phyloP scores from a whole-genome alignment of 2,329 filamentous ascomycete species.

The Arthrobotrys pseudoclavata region DNA sequence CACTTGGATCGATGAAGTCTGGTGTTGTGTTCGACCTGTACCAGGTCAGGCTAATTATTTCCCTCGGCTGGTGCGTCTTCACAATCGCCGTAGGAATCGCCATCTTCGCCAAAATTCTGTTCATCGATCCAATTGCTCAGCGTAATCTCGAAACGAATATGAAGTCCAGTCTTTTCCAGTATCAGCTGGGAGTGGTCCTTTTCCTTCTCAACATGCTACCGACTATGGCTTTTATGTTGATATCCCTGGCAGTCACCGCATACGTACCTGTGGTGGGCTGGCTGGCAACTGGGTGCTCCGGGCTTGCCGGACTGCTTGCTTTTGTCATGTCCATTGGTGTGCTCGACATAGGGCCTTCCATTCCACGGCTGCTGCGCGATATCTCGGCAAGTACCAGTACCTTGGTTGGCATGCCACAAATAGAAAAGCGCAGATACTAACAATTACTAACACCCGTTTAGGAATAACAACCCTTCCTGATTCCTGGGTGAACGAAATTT shows the following conservation, averaged over 20 bases:
- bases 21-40: slow-evolving; percentile 55
- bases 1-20: slow-evolving; percentile 16
- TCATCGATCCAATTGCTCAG: slow-evolving; percentile 56
- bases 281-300: slow-evolving; percentile 48
- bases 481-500: no score
- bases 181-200: slow-evolving; percentile 38
- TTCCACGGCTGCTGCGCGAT: slow-evolving; percentile 39
- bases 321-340: slow-evolving; percentile 47
- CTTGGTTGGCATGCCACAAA: neutral
- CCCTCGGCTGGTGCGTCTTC: slow-evolving; percentile 57
- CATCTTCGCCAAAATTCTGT: slow-evolving; percentile 53
- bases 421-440: neutral
- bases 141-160: slow-evolving; percentile 45
- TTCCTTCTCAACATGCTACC: slow-evolving; percentile 55
- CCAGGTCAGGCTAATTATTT: slow-evolving; percentile 53
- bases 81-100: slow-evolving; percentile 49
- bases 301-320: slow-evolving; percentile 38
- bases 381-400: neutral
- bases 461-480: neutral
- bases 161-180: slow-evolving; percentile 46
- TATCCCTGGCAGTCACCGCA: slow-evolving; percentile 53
- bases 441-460: neutral
- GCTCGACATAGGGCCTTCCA: slow-evolving; percentile 50
- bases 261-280: slow-evolving; percentile 53
- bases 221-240: slow-evolving; percentile 44